Conservation (phyloP, 1,284 basidiomycete genomes). For the Fistulinella cinereoalba region DNA sequence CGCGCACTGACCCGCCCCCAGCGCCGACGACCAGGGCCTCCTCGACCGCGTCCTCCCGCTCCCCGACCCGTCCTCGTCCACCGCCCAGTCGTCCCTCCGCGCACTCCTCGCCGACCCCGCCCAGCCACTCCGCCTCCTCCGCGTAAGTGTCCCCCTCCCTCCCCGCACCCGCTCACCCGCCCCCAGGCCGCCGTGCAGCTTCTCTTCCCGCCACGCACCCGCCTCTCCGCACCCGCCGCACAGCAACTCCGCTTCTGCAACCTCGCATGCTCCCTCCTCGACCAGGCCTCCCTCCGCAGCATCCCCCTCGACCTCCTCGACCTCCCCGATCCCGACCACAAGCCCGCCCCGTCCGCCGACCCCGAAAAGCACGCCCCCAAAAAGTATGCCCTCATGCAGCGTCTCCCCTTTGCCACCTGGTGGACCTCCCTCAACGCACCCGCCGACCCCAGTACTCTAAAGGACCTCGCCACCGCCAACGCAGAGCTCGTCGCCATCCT, state of each 20-base stretch:
- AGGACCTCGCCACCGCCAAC: slow-evolving; percentile 55
- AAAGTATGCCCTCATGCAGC: slow-evolving; percentile 74
- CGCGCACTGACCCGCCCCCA: slow-evolving; percentile 29
- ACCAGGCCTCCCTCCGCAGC: slow-evolving; percentile 58
- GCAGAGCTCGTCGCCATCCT: slow-evolving; percentile 73
- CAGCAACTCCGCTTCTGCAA: slow-evolving; percentile 73
- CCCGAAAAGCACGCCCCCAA: slow-evolving; percentile 31
- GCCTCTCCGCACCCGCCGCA: slow-evolving; percentile 55
- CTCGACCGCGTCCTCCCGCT: slow-evolving; percentile 77
- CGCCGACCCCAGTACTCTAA: slow-evolving; percentile 41
- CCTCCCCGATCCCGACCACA: slow-evolving; percentile 23
- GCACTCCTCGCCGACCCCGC: slow-evolving; percentile 55
- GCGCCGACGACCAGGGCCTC: slow-evolving; percentile 68
- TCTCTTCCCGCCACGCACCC: slow-evolving; percentile 63
- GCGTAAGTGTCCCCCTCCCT: slow-evolving; percentile 38
- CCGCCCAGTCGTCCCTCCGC: slow-evolving; percentile 53
- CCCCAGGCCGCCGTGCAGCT: slow-evolving; percentile 58
- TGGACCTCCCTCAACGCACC: slow-evolving; percentile 65
- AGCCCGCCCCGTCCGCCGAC: slow-evolving; percentile 23
- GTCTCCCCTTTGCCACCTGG: slow-evolving; percentile 68
- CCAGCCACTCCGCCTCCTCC: slow-evolving; percentile 50
- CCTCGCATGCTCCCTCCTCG: slow-evolving; percentile 65
- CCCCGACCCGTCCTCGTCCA: slow-evolving; percentile 36
- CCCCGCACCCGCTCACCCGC: slow-evolving; percentile 5
- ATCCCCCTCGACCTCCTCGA: slow-evolving; percentile 47